phyloP scores from a whole-genome alignment of 2,329 filamentous ascomycete genomes.

The Plenodomus lindquistii region DNA sequence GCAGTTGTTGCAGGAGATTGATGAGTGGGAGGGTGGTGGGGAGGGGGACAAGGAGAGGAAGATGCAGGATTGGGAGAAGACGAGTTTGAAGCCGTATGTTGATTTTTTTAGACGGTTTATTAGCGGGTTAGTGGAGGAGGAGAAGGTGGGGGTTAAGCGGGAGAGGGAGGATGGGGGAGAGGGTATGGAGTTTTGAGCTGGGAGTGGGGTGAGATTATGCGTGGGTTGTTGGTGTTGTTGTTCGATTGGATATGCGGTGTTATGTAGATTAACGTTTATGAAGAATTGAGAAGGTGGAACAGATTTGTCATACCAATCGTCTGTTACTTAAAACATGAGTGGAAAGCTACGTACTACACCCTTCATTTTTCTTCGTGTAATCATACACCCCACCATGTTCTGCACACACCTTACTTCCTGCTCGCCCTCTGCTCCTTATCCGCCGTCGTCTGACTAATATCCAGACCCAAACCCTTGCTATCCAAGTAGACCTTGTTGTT shows the following conservation, averaged over 20 bases:
- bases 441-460: conserved; percentile 62
- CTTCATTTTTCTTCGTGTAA: conserved; percentile 22
- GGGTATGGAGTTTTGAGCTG: conserved; percentile 66
- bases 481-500: conserved; percentile 95
- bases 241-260: too few species aligned
- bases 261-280: too few species aligned
- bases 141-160: conserved; percentile 52
- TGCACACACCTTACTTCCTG: conserved; percentile 17
- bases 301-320: not conserved
- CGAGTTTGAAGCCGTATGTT: conserved; percentile 87
- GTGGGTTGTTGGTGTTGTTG: not conserved
- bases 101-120: conserved; percentile 88
- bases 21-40: conserved; percentile 68
- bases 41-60: conserved; percentile 51
- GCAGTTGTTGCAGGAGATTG: conserved; percentile 80
- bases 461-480: conserved; percentile 85
- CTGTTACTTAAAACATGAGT: conserved; percentile 35
- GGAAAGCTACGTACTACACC: conserved; percentile 33
- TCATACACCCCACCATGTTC: conserved; percentile 26
- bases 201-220: not conserved
- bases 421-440: conserved; percentile 46
- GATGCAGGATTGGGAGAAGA: conserved; percentile 93
- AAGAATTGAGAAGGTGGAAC: not conserved
- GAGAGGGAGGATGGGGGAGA: conserved; percentile 61
- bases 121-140: conserved; percentile 75